A percentile compares a stretch with the other conserved stretches of the same genome.
phyloP scores from a whole-genome alignment of 352 stramenopile species.

The Phytophthora sp. region DNA sequence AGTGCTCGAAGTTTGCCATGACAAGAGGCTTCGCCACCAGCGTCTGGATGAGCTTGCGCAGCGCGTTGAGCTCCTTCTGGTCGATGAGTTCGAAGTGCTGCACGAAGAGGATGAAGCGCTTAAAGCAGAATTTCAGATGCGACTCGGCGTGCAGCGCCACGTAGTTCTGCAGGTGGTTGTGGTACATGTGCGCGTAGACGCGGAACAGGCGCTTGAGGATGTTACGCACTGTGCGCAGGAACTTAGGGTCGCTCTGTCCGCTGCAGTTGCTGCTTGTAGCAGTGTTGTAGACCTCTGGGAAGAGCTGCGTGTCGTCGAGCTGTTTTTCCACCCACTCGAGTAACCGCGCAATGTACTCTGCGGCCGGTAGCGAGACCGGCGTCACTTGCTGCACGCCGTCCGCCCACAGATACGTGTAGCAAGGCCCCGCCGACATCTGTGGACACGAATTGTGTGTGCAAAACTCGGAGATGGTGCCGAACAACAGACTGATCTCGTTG shows the following conservation, averaged over 20 bases:
- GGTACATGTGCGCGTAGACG: conserved; percentile 98
- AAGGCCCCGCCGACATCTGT: conserved; percentile 75
- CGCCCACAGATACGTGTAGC: conserved; percentile 91
- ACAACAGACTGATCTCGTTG: conserved; percentile 93
- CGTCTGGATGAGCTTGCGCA: conserved; percentile 92
- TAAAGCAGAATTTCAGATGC: conserved; percentile 97
- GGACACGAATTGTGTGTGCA: conserved; percentile 70
- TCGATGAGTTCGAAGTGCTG: conserved; percentile 93
- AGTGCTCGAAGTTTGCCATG: conserved; percentile 24
- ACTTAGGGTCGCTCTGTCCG: conserved; percentile 37
- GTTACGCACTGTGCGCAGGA: conserved; percentile 59
- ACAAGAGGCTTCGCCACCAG: conserved; percentile 15
- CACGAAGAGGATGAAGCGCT: conserved; percentile 97
- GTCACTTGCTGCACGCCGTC: conserved; percentile 61
- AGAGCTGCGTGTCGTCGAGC: conserved; percentile 76
- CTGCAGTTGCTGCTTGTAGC: conserved; percentile 19
- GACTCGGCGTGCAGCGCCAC: conserved; percentile 91
- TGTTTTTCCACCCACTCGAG: conserved; percentile 89
- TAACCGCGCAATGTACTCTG: conserved; percentile 87
- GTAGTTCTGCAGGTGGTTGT: conserved; percentile 93
- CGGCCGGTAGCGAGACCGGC: conserved; percentile 63
- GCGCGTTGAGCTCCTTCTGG: conserved; percentile 93
- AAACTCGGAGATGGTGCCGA: conserved; percentile 88
- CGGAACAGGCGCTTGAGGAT: conserved; percentile 97
- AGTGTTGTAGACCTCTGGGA: conserved; percentile 41